phyloP scores from a whole-genome alignment of 1,284 basidiomycete species.

The Mrakiaceae sp. region DNA sequence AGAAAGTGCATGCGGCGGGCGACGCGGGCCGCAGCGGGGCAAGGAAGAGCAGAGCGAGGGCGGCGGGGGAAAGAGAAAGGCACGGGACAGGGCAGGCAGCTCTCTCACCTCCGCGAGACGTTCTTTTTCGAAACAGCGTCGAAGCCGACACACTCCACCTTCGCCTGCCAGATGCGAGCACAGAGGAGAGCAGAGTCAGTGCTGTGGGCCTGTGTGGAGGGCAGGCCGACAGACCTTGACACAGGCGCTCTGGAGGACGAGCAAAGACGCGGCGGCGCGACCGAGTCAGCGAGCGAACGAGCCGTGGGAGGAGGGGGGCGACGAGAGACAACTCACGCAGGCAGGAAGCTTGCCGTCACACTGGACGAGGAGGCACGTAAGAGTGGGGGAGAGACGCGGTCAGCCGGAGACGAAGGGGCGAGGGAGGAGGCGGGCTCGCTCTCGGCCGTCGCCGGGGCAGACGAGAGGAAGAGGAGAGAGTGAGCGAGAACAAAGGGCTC shows the following conservation, averaged over 20 bases:
- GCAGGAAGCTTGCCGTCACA: slow-evolving; percentile 38
- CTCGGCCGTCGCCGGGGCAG: too few species aligned
- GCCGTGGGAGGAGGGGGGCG: not conserved
- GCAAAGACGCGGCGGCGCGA: not conserved
- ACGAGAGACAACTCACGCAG: slow-evolving; percentile 22
- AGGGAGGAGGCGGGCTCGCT: not conserved
- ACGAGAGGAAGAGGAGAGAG: not conserved
- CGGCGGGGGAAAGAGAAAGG: too few species aligned
- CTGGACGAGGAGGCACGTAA: slow-evolving; percentile 15
- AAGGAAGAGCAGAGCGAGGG: too few species aligned
- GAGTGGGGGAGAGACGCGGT: not conserved
- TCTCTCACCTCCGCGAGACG: slow-evolving; percentile 35
- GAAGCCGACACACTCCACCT: slow-evolving; percentile 39
- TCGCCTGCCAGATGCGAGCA: slow-evolving; percentile 32
- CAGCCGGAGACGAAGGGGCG: not conserved
- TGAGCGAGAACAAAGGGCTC: not conserved
- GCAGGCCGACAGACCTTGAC: not conserved
- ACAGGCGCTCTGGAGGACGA: not conserved
- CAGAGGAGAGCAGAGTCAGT: too few species aligned
- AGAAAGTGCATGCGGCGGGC: too few species aligned
- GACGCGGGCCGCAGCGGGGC: too few species aligned
- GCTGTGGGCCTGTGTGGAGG: not conserved
- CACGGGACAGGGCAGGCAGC: not conserved
- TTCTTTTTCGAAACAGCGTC: slow-evolving; percentile 39
- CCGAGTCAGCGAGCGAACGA: not conserved